Evolutionary conservation across 1,284 basidiomycete species (phyloP).

Genomic region (Austropuccinia psidii): DNA sequence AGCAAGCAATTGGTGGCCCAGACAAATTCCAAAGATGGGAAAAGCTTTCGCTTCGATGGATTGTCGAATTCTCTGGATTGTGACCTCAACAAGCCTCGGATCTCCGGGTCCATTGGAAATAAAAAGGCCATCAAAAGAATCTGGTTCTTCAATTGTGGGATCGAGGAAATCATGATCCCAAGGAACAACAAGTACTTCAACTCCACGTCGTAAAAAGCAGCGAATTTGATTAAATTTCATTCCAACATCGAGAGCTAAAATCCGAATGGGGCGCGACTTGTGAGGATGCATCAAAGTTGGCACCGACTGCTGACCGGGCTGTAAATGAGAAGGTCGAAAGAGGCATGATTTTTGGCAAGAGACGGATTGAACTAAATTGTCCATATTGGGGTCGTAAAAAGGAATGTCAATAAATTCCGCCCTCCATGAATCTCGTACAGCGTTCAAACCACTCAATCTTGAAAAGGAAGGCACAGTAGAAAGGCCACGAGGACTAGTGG

Average conservation of each 20-base stretch:
- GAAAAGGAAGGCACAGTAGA: background rate
- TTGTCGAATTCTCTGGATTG: conserved; percentile 64
- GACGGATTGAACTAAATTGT: conserved; percentile 84
- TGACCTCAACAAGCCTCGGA: conserved; percentile 69
- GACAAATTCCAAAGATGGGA: conserved; percentile 97
- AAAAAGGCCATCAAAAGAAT: conserved; percentile 90
- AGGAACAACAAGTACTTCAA: conserved; percentile 94
- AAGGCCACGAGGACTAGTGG: background rate
- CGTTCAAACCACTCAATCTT: conserved; percentile 11
- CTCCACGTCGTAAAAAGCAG: conserved; percentile 85
- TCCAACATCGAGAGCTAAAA: conserved; percentile 89
- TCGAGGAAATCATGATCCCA: conserved; percentile 89
- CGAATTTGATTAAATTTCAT: conserved; percentile 99
- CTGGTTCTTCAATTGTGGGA: conserved; percentile 53
- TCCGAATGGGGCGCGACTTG: conserved; percentile 63
- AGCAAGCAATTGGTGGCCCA: conserved; percentile 94
- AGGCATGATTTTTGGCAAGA: conserved; percentile 64
- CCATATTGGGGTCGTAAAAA: conserved; percentile 79
- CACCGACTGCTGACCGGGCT: conserved; percentile 45
- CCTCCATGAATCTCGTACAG: conserved; percentile 57
- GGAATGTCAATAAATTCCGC: conserved; percentile 72
- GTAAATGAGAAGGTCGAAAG: conserved; percentile 58
- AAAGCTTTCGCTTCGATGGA: conserved; percentile 66
- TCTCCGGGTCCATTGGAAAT: conserved; percentile 98
- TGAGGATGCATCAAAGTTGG: conserved; percentile 64